phyloP scores from a whole-genome alignment of 2,329 filamentous ascomycete species.

The Aspergillus ibericus region DNA sequence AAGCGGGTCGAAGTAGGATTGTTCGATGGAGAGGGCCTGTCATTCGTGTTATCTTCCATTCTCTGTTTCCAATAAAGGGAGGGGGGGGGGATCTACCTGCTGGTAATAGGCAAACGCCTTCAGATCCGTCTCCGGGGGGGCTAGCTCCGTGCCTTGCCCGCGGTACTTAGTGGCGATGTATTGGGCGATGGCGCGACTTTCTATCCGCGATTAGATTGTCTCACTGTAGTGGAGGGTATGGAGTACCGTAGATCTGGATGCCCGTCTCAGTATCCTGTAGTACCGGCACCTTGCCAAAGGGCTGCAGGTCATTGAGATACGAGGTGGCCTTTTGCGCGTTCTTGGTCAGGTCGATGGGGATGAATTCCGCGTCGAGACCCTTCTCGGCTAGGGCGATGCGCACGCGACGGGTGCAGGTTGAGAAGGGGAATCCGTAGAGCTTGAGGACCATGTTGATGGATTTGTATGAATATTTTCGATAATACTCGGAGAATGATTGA shows the following conservation, averaged over 20 bases:
- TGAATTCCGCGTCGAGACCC: slow-evolving; percentile 28
- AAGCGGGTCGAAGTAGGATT: slow-evolving; percentile 23
- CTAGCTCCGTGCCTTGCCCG: slow-evolving; percentile 15
- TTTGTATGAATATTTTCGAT: background rate
- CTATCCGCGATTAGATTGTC: slow-evolving; percentile 6
- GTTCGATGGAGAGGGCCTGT: slow-evolving; percentile 30
- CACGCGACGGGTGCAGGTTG: slow-evolving; percentile 29
- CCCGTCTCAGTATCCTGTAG: slow-evolving; percentile 35
- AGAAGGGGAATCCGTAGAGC: slow-evolving; percentile 27
- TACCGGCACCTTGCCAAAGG: slow-evolving; percentile 39
- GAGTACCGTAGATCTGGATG: slow-evolving; percentile 21
- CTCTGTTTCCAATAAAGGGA: slow-evolving; percentile 2
- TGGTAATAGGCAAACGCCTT: slow-evolving; percentile 26
- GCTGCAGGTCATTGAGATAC: slow-evolving; percentile 28
- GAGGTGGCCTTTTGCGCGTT: slow-evolving; percentile 29
- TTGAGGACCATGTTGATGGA: slow-evolving; percentile 29
- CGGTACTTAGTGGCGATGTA: slow-evolving; percentile 27
- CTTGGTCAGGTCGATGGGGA: slow-evolving; percentile 23
- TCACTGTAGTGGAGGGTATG: background rate
- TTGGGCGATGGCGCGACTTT: slow-evolving; percentile 36
- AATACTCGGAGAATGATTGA: background rate
- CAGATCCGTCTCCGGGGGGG: slow-evolving; percentile 13
- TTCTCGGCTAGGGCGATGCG: slow-evolving; percentile 31
- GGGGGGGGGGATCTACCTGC: slow-evolving; percentile 17
- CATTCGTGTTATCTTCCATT: background rate